Percentiles rank a stretch among this genome's conserved stretches.
Evolutionary conservation across 306 rosid genomes (phyloP).

Genomic region (Vicia sativa): DNA sequence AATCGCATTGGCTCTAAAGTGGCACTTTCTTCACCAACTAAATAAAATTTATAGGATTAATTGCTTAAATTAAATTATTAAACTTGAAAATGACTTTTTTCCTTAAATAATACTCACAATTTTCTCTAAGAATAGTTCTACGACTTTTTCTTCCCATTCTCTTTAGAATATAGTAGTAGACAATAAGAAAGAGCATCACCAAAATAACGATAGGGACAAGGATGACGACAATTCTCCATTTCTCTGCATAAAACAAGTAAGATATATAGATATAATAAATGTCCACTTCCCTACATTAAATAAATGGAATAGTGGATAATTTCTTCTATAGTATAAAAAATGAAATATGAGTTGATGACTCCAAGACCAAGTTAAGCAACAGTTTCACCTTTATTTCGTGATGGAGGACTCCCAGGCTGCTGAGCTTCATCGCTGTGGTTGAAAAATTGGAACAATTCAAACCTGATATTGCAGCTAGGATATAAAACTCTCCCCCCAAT

Average conservation of each 20-base stretch:
- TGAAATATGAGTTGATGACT: too few species aligned
- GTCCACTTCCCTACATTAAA: too few species aligned
- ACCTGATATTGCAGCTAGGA: constrained; percentile 32
- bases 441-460: constrained; percentile 21
- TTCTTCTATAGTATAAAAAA: too few species aligned
- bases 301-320: too few species aligned
- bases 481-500: constrained; percentile 8
- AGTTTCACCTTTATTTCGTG: background rate
- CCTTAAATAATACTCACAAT: background rate
- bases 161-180: background rate
- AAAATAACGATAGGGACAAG: background rate
- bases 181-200: background rate
- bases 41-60: background rate
- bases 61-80: background rate
- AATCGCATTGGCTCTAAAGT: background rate
- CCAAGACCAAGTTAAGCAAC: too few species aligned
- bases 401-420: background rate
- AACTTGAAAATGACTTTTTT: background rate
- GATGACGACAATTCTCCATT: background rate
- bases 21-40: background rate
- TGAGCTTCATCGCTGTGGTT: background rate
- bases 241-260: background rate
- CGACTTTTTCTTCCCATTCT: background rate
- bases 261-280: too few species aligned
- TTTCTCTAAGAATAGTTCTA: background rate